Percentiles rank a stretch among this genome's conserved stretches.
phyloP scores from a whole-genome alignment of 768 basidiomycete genomes.

The Ramaria sp. region DNA sequence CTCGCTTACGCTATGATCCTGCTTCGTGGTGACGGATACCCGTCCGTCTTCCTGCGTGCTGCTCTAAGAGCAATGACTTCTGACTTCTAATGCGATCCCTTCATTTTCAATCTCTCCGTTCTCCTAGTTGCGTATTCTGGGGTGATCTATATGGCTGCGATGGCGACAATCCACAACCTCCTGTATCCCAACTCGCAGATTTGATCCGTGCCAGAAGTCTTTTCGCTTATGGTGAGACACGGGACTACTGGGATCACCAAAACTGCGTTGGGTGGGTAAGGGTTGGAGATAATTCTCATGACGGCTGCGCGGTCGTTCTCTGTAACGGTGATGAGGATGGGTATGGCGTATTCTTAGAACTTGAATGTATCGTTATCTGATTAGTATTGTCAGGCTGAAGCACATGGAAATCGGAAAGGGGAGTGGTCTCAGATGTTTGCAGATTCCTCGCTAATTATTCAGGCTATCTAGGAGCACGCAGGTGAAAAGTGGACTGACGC shows the following conservation, averaged over 20 bases:
- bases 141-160: conserved; percentile 72
- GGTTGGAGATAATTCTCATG: conserved; percentile 11
- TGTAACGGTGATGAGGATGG: conserved; percentile 19
- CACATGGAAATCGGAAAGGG: conserved; percentile 28
- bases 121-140: conserved; percentile 68
- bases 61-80: not conserved
- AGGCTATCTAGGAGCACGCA: conserved; percentile 22
- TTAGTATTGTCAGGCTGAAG: conserved; percentile 13
- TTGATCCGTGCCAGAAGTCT: conserved; percentile 12
- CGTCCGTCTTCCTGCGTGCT: conserved; percentile 37
- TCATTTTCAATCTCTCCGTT: not conserved
- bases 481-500: conserved; percentile 36
- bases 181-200: conserved; percentile 12
- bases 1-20: conserved; percentile 79
- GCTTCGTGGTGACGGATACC: conserved; percentile 57
- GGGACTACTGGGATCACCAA: conserved; percentile 14
- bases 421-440: not conserved
- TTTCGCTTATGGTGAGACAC: conserved; percentile 14
- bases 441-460: not conserved
- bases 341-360: not conserved
- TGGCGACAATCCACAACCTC: conserved; percentile 40
- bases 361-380: not conserved
- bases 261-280: conserved; percentile 15
- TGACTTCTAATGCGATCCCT: not conserved
- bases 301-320: conserved; percentile 14